phyloP scores from a whole-genome alignment of 176 grass and related monocot species.

The Rhynchospora breviuscula region DNA sequence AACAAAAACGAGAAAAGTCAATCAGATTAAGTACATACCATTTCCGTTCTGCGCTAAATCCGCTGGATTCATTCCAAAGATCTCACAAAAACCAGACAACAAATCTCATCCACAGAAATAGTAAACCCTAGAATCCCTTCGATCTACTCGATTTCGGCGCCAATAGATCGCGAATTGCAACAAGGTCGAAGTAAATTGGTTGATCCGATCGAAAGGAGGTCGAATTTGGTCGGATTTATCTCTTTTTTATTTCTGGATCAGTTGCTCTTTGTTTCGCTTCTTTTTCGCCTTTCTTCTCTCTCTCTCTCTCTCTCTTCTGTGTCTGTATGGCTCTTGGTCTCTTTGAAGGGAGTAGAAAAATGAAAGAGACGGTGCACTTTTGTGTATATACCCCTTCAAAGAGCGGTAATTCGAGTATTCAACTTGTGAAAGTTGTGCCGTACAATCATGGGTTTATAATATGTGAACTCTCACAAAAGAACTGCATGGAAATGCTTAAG shows the following conservation, averaged over 20 bases:
- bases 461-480: background rate
- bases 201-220: background rate
- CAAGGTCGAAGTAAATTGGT: background rate
- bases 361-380: constrained; percentile 26
- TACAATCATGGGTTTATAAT: constrained; percentile 13
- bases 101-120: constrained; percentile 23
- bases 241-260: background rate
- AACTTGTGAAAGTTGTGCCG: constrained; percentile 4
- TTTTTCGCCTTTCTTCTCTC: background rate
- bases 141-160: background rate
- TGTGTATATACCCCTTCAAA: background rate
- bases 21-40: background rate
- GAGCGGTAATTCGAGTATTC: background rate
- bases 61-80: constrained; percentile 9
- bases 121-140: background rate
- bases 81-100: background rate
- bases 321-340: constrained; percentile 35
- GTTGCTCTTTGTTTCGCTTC: background rate
- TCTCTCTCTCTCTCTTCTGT: background rate
- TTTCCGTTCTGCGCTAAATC: constrained; percentile 10
- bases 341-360: constrained; percentile 91
- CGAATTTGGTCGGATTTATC: background rate
- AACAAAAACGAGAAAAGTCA: background rate
- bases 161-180: background rate
- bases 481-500: background rate